Evolutionary conservation across 768 basidiomycete species (phyloP), one percentile per base, ranked within the genome.

Genomic region (Flagelloscypha sp.): DNA sequence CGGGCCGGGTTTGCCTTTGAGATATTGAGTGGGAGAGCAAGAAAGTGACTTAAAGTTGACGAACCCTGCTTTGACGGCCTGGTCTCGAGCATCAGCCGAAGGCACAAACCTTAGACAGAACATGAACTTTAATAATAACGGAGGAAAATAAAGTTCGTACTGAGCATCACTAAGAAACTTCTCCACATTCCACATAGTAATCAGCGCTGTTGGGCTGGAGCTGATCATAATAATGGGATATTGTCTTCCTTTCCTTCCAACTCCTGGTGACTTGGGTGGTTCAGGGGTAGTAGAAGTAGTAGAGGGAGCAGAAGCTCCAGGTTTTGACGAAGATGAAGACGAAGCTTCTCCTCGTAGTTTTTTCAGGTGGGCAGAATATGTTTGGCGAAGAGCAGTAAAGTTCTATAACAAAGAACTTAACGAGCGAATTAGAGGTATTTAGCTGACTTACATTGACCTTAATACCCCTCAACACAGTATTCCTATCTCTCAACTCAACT

Each of bases 201-300:
- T 81, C 37, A 99, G 74, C 3, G 90, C 80, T 2, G 94, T 97
- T 0, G 92, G 92, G 11, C 84, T 92, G 0, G 92, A 94, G 0
- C 93, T 94, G 27, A 99, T 92, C 65, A 98, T 84, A 57, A 98
- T 95, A 51, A 99, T 98, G 0, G 94, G 94, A 58, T 84, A 84
- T 49, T 72, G n/a, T 76, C 50, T 77, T 78, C 44, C 84, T 72
- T 24, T 79, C 69, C 72, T 85, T 87, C 21, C 79, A 75, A 2
- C n/a, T n/a, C 74, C 72, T 42, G 72, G 70, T 47, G 76, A 48
- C 46, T 81, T 81, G 3, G 72, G 57, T 58, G 41, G 28, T 16
- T 19, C 20, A 21, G 30, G 35, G 16, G 36, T 27, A 6, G 3
- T 10, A 9, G 27, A 37, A 4, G 21, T 16, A 19, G 32, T 5